Evolutionary conservation across 2,329 filamentous ascomycete genomes (phyloP), one percentile per base, ranked within the genome.

Genomic region (Ramichloridium luteum): DNA sequence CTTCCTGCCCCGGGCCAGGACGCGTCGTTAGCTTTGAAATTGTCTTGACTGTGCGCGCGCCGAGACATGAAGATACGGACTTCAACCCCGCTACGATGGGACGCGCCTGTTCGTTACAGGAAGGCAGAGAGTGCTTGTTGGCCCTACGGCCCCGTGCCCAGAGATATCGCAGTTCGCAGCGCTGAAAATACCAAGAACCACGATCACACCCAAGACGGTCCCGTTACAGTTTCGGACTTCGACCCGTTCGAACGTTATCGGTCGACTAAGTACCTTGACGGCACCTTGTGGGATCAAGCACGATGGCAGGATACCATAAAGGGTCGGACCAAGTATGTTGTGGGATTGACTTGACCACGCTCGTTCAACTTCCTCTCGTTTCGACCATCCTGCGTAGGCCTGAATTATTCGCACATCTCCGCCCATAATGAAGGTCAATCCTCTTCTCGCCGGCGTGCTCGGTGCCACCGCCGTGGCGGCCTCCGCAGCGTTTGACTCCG

Each of bases 361-460:
- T 23, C n/a, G n/a, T 23, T 8, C 20, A n/a, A 23, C 8, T n/a
- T n/a, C n/a, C 20, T 23, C 8, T 23, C 20, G 20, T n/a, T 23
- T 8, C 20, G 20, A n/a, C 20, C 20, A 8, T 8, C 20, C n/a
- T n/a, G n/a, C n/a, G n/a, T n/a, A n/a, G n/a, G n/a, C n/a, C n/a
- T n/a, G n/a, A n/a, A n/a, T n/a, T n/a, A 23, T 23, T 23, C 20
- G 20, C n/a, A 23, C 20, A 23, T 23, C n/a, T 23, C n/a, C 20
- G n/a, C 20, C 20, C 20, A 23, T 23, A 8, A 23, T 23, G 20
- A 23, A 23, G 20, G 20, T 23, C 20, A n/a, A n/a, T n/a, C 8
- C n/a, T 23, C 20, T 23, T 8, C 20, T 23, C 20, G 20, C 20
- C 20, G 20, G 20, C n/a, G 20, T 23, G 20, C 20, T 23, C 20